Evolutionary conservation across 2,329 filamentous ascomycete species (phyloP), one percentile per base, ranked within the genome.

Genomic region (Penicillium sp.): DNA sequence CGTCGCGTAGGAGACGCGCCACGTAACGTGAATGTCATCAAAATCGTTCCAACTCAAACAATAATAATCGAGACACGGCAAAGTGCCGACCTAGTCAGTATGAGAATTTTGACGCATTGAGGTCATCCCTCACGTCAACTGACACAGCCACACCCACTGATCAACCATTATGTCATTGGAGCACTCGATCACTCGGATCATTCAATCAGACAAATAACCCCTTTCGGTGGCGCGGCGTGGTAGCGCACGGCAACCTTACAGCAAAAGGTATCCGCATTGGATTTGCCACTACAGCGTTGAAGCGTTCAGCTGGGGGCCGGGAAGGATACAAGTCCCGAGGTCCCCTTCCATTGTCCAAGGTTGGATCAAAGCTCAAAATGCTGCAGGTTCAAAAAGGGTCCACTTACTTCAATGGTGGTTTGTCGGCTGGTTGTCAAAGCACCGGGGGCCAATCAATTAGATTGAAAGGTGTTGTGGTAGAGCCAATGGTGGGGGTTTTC

Each of bases 381-480:
- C 15, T 47, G 43, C 25, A 37, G 39, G 41, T 42, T 38, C 17
- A 34, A 17, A 41, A 25, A 22, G 38, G 37, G 17, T 28, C 20
- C 20, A 20, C 20, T 20, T 14, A 8, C 0, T 14, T 17, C 28
- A 34, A 38, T 28, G 17, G 12, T 56, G 48, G 56, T 61, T 58
- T 28, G 56, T 50, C 20, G 48, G 37, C 43, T 35, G n/a, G 15
- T 6, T 37, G 20, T 22, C n/a, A 48, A 57, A 54, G 54, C 50
- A 25, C 25, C 20, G 31, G 15, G 28, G 34, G 20, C 57, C 57
- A 62, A 62, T 55, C 31, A 48, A 58, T 41, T 47, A 10, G 41
- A 37, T 45, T 14, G 22, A 45, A 28, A 28, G 25, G 25, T 28
- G 5, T 28, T 28, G 42, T 14, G 25, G 42, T 45, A 4, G 20